Evolutionary conservation across 495 filamentous ascomycete species (phyloP), one percentile per base, ranked within the genome.

Genomic region (Xylaria cubensis): DNA sequence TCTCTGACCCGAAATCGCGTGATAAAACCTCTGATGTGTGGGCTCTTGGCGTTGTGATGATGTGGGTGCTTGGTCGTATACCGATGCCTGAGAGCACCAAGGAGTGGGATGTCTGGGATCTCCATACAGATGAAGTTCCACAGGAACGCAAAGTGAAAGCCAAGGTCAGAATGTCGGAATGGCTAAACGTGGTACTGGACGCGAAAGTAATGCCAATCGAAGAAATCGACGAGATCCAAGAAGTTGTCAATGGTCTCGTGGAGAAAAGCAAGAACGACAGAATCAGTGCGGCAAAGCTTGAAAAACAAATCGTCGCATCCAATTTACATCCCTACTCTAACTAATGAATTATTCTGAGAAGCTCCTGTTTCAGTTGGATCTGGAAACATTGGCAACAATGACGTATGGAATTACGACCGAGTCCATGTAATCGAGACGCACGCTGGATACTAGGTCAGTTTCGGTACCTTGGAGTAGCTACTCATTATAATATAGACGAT

Each of bases 31-130:
- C 67, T 24, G 67, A 69, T 26, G 41, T 69, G 24, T 69, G 67
- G 67, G 67, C 67, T 19, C 67, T 69, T 46, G 67, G 67, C 12
- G 44, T 69, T 26, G 55, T 69, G n/a, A 59, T 69, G 53, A 29
- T 61, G 67, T 69, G 56, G 53, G 39, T 69, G 39, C 67, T 69
- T 4, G 29, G 24, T 13, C 36, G 15, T 10, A 61, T 69, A 44
- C 53, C 67, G 1, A 19, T 69, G 7, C 67, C 67, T 7, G 67
- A 69, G 42, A 15, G 15, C 0, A 21, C 17, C n/a, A 24, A 4
- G 13, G 1, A 6, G 3, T 67, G 64, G 64, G 29, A 55, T 10
- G n/a, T 26, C 15, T 9, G 10, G 3, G 48, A 67, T 42, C 32
- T 67, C n/a, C 50, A 55, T 32, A 19, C 50, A 26, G 1, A 0